phyloP scores from a whole-genome alignment of 108 stramenopile species.

The Cylindrotheca fusiformis region DNA sequence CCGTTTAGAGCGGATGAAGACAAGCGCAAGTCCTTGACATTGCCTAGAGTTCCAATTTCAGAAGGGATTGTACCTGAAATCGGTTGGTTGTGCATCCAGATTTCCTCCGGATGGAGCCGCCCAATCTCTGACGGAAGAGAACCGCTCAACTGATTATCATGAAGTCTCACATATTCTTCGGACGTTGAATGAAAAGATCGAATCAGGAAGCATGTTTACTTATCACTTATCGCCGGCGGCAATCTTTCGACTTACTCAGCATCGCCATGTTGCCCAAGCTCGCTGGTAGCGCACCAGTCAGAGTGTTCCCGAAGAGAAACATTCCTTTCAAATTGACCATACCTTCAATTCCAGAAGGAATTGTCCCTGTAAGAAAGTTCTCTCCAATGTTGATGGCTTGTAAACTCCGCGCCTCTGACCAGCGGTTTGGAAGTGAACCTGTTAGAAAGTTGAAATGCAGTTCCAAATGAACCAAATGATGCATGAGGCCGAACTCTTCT shows the following conservation, averaged over 20 bases:
- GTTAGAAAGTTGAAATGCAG: conserved; percentile 39
- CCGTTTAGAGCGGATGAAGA: conserved; percentile 7
- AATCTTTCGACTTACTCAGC: conserved; percentile 34
- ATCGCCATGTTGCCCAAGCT: conserved; percentile 15
- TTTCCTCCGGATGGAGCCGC: conserved; percentile 21
- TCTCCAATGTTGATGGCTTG: conserved; percentile 32
- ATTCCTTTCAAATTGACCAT: conserved; percentile 28
- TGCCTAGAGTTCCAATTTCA: conserved; percentile 23
- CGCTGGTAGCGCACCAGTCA: conserved; percentile 37
- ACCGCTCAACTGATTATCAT: not conserved
- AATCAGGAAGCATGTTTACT: no score
- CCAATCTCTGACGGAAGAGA: conserved; percentile 68
- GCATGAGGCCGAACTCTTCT: conserved; percentile 17
- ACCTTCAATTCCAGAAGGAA: conserved; percentile 46
- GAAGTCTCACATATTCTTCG: not conserved
- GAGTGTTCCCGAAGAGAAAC: conserved; percentile 34
- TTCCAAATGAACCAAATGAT: conserved; percentile 30
- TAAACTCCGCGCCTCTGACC: conserved; percentile 27
- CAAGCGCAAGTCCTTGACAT: conserved; percentile 16
- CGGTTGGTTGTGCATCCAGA: conserved; percentile 21
- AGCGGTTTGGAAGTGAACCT: conserved; percentile 26
- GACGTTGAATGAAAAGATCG: no score
- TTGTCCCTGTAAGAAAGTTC: conserved; percentile 49
- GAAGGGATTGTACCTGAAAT: conserved; percentile 25
- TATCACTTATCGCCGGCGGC: no score